A percentile compares a stretch with the other conserved stretches of the same genome.
Evolutionary conservation across 495 filamentous ascomycete species (phyloP).

Genomic region (Neurospora africana): DNA sequence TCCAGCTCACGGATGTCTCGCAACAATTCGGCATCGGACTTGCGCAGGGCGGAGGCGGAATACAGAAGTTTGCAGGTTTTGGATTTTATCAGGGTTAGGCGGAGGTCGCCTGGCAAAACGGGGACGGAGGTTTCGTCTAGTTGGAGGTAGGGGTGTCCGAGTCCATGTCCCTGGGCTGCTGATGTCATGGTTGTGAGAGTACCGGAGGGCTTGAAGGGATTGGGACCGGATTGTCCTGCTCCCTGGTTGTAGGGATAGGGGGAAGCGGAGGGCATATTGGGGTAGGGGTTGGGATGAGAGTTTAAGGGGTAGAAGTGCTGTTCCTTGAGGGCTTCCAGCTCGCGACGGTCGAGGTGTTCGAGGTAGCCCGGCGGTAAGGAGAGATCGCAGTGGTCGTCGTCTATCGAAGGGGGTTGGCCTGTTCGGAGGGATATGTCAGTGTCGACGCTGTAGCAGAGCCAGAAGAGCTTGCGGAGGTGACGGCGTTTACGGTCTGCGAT

Average conservation of each 20-base stretch:
- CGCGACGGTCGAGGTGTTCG: slow-evolving; percentile 16
- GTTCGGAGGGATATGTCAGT: slow-evolving; percentile 41
- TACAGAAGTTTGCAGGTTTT: slow-evolving; percentile 38
- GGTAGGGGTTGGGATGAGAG: not conserved
- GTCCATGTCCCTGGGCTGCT: slow-evolving; percentile 1
- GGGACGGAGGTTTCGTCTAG: slow-evolving; percentile 23
- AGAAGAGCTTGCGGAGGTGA: slow-evolving; percentile 41
- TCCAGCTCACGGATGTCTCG: slow-evolving; percentile 43
- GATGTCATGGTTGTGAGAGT: slow-evolving; percentile 3
- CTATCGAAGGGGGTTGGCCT: slow-evolving; percentile 40
- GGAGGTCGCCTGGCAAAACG: slow-evolving; percentile 37
- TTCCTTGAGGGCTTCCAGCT: not conserved
- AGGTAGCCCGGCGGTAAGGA: slow-evolving; percentile 37
- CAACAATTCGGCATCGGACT: slow-evolving; percentile 42
- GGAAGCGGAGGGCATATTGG: not conserved
- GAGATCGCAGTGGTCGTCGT: slow-evolving; percentile 45
- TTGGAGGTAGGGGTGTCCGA: not conserved
- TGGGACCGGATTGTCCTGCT: not conserved
- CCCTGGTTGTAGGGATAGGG: not conserved
- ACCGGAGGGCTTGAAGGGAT: not conserved
- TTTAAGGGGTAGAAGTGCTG: not conserved
- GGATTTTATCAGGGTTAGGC: slow-evolving; percentile 41
- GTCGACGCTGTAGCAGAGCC: slow-evolving; percentile 43
- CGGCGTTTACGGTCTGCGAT: slow-evolving; percentile 1
- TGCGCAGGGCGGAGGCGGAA: slow-evolving; percentile 34